Base-by-base conservation (phyloP, 202 grass and related monocot genomes). In the Musa balbisiana region DNA sequence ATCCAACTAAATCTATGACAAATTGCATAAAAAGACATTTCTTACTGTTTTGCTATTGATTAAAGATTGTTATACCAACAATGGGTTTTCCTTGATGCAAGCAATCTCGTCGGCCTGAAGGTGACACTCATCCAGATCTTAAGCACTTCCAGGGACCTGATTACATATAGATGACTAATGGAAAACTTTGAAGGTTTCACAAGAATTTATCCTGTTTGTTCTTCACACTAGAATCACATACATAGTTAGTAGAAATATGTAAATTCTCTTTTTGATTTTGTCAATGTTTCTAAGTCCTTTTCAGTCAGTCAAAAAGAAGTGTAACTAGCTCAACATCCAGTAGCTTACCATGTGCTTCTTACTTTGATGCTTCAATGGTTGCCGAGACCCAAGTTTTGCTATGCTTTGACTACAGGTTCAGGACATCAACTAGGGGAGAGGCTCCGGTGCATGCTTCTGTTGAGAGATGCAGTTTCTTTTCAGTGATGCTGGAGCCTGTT, bases 61-160 rank as follows among this genome's bases (percentile, higher is more conserved):
- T 43, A 43, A 43, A 43, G 9, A 70, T 12, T 70, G 2, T 70
- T 70, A 14, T 4, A 51, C 16, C 51, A 70, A 9, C 13, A 26
- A 8, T 27, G 63, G 2, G 1, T n/a, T 20, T 20, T 51, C 10
- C 3, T 21, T 20, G 43, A 70, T 70, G 43, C 19, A 70, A 19
- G 19, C 67, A 70, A 70, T 17, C 49, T 10, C 49, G 15, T 70
- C 49, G 10, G n/a, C 67, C 67, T 21, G 19, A 19, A 2, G 67
- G 67, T 51, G 67, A 49, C 15, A 70, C 67, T 70, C 67, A 52
- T 70, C 67, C 19, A 21, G 67, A 70, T 70, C 67, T 70, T 10
- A 19, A 70, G 49, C 67, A 70, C 21, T 70, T 70, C 67, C 49
- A 70, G 16, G 67, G 49, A 22, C 67, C 49, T 70, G 67, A 52